Conservation (phyloP, 1,284 basidiomycete genomes). For the Inonotus obliquus region DNA sequence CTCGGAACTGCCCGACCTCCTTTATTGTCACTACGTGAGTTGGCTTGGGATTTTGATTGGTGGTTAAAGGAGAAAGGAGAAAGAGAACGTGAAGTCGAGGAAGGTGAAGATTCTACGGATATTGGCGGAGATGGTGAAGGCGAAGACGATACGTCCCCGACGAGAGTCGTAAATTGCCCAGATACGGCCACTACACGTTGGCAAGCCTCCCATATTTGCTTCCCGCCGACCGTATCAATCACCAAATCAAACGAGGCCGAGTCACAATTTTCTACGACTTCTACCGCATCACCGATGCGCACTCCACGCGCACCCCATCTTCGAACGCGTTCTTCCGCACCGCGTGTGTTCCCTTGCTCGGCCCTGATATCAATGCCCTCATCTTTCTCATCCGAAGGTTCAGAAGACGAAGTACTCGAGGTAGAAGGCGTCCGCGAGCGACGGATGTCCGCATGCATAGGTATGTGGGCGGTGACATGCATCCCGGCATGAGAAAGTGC, state of each 20-base stretch:
- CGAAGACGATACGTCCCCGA: constrained; percentile 46
- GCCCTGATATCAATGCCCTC: constrained; percentile 8
- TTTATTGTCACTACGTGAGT: not conserved
- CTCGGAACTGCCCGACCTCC: constrained; percentile 48
- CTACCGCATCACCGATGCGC: constrained; percentile 31
- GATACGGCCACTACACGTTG: constrained; percentile 48
- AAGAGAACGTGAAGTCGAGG: not conserved
- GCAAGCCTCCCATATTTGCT: constrained; percentile 68
- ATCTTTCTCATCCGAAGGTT: constrained; percentile 11
- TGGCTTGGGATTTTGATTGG: not conserved
- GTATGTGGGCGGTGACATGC: constrained; percentile 66
- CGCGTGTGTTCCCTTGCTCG: constrained; percentile 20
- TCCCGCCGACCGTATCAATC: constrained; percentile 77
- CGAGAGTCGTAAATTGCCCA: constrained; percentile 69
- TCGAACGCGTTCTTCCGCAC: constrained; percentile 50
- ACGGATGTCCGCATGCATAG: constrained; percentile 33
- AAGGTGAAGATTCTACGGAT: not conserved
- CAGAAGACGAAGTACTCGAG: constrained; percentile 17
- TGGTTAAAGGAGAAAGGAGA: not conserved
- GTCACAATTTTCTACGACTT: constrained; percentile 62
- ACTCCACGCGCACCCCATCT: constrained; percentile 65
- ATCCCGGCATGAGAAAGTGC: constrained; percentile 62
- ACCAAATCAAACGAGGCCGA: constrained; percentile 64
- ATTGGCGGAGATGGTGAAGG: constrained; percentile 28
- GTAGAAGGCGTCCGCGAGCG: constrained; percentile 23